Evolutionary conservation across 768 basidiomycete genomes (phyloP), one percentile per base, ranked within the genome.

Genomic region (Termitomyces sp.): DNA sequence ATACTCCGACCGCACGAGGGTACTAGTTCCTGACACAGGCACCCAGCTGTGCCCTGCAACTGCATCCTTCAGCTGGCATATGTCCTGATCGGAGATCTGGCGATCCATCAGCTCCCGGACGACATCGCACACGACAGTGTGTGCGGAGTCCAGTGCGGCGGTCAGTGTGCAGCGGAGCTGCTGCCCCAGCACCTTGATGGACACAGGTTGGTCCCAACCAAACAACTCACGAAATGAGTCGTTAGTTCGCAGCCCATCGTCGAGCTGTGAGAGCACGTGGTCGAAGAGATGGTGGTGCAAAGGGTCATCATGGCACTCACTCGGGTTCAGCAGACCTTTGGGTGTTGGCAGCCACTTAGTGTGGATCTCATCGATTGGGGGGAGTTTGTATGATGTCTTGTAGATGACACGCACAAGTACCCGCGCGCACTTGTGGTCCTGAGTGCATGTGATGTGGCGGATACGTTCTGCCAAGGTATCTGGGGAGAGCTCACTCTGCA

Each of bases 261-360:
- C 70, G 48, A 80, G 65, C 1, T 72, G 63, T 1, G 70, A 61
- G 35, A 81, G 63, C 3, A 81, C 77, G 36, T 70, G 61, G 56
- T 81, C 76, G 56, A 77, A 80, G 2, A 82, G 69, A 32, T 40
- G 57, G 12, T 60, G 66, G 51, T 61, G 64, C 16, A 3, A 13
- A 14, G 50, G 67, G n/a, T 66, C 66, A 43, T 74, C 72, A 20
- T 68, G 67, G 61, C 77, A 77, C 14, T 67, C 58, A 0, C 51
- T 58, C 18, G 72, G 66, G 4, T 61, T 60, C 13, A 68, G 58
- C n/a, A 80, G 64, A 5, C 76, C 77, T 30, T 59, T 50, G 14
- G 55, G 60, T 2, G 78, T 78, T 0, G 79, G 79, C 6, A 82
- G 61, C 78, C 80, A 80, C 14, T 48, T 44, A 6, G n/a, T 7